Base-by-base conservation (phyloP, 768 basidiomycete species). In the Lyophyllum decastes region DNA sequence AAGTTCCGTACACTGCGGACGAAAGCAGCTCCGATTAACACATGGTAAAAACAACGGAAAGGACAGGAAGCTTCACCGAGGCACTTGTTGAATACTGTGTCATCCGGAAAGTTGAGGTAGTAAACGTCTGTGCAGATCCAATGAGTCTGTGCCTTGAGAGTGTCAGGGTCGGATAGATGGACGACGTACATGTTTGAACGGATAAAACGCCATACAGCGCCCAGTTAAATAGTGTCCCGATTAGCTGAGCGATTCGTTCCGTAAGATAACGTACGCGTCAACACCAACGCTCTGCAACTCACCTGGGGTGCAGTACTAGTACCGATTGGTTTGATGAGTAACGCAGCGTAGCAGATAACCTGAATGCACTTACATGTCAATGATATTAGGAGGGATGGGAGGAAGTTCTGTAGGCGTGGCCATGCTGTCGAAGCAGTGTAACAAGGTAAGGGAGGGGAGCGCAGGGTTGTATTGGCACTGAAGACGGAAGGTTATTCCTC, bases 141-240 rank as follows among this genome's bases (percentile, higher is more conserved):
- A 35, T 35, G 8, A 35, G n/a, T 27, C n/a, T 33, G 2, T 34
- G 14, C 35, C 8, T 35, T 25, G 17, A 10, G 38, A 21, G 17
- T 5, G 2, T 12, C 38, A 22, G 33, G n/a, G 14, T 21, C 14
- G 40, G 12, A 26, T 14, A 8, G n/a, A 5, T 16, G 8, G 8
- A 19, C 40, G n/a, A 46, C 60, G 19, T 38, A 58, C 60, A 54
- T 30, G 46, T 52, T 56, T 62, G 57, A 38, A 62, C 46, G 24
- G 50, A 19, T 19, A 62, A 55, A 1, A 57, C 45, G 16, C 61
- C 61, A 48, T 58, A 57, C 2, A 62, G 35, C 1, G 25, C 26
- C 61, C 61, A 62, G 48, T 59, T 59, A 4, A 59, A 51, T 8
- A 62, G 19, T 2, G 54, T 59, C 2, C 61, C 61, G 24, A 62